phyloP scores from a whole-genome alignment of 257 asterid species.

The Capsicum baccatum region DNA sequence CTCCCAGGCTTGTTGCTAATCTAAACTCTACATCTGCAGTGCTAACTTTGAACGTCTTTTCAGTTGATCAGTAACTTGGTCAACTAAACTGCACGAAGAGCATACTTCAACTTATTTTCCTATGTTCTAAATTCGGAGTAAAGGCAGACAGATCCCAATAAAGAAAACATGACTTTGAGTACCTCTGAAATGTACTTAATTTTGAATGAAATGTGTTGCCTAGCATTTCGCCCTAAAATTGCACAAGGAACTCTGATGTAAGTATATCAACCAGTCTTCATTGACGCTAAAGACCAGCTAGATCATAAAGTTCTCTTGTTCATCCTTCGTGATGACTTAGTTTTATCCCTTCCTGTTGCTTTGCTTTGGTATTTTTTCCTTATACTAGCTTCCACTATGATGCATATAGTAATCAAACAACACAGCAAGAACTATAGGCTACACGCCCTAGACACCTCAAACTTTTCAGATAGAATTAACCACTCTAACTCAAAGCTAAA shows the following conservation, averaged over 20 bases:
- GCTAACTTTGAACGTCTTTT: not conserved
- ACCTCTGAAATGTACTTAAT: not conserved
- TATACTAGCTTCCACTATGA: not conserved
- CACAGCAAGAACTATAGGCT: constrained; percentile 10
- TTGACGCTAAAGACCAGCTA: not conserved
- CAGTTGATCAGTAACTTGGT: not conserved
- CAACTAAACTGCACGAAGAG: constrained; percentile 12
- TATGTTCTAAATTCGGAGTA: not conserved
- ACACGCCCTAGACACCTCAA: not conserved
- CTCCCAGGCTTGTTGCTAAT: not conserved
- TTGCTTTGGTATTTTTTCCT: not conserved
- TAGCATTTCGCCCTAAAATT: not conserved
- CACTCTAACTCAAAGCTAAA: constrained; percentile 17
- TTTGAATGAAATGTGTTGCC: not conserved
- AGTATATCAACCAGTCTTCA: not conserved
- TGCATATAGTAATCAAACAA: constrained; percentile 9
- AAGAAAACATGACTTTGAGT: not conserved
- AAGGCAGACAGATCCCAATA: constrained; percentile 1
- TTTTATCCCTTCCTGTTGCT: constrained; percentile 20
- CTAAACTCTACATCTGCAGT: constrained; percentile 6
- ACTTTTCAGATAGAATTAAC: constrained; percentile 4
- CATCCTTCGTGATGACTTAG: not conserved
- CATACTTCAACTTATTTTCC: not conserved
- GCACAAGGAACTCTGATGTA: not conserved
- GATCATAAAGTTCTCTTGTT: not conserved